These are phyloP conservation scores for Ophiosphaerella korrae DNA, from an alignment of 2,329 filamentous ascomycete species.

Conservation along the genomic window DNA sequence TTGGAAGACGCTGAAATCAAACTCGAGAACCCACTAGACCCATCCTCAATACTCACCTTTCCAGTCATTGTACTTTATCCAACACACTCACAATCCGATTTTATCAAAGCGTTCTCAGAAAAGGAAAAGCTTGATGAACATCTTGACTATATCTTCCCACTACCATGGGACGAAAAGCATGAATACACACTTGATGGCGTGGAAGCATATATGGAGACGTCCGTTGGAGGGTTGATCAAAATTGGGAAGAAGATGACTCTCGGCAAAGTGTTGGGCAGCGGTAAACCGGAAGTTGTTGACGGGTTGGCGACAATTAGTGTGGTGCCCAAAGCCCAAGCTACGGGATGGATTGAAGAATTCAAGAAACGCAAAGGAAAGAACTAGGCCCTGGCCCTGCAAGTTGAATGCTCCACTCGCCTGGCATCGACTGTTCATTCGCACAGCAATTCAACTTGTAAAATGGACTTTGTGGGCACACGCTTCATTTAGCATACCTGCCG, in stretches of 20 bases:
- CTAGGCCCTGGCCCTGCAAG: neutral
- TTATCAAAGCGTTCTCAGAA: constrained; percentile 87
- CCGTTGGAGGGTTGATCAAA: constrained; percentile 79
- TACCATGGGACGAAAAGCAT: constrained; percentile 78
- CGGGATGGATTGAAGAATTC: constrained; percentile 81
- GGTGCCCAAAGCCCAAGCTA: constrained; percentile 72
- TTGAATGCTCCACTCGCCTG: too few relatives aligned
- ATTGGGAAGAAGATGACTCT: constrained; percentile 83
- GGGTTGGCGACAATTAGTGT: constrained; percentile 82
- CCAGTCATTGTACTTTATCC: constrained; percentile 88
- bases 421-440: neutral
- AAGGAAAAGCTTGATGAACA: constrained; percentile 76
- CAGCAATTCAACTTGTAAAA: neutral
- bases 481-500: neutral
- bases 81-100: constrained; percentile 79
- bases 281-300: constrained; percentile 86
- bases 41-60: constrained; percentile 72
- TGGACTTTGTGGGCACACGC: neutral
- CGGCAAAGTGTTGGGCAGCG: constrained; percentile 73
- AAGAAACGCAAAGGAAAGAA: constrained; percentile 67
- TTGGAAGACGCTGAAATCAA: constrained; percentile 80
- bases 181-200: constrained; percentile 71
- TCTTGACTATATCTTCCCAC: constrained; percentile 81
- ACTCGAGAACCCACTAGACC: constrained; percentile 75
- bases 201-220: constrained; percentile 90